Evolutionary conservation across 208 protist species (phyloP), one percentile per base, ranked within the genome.

Genomic region (Trypanosoma lewisi): DNA sequence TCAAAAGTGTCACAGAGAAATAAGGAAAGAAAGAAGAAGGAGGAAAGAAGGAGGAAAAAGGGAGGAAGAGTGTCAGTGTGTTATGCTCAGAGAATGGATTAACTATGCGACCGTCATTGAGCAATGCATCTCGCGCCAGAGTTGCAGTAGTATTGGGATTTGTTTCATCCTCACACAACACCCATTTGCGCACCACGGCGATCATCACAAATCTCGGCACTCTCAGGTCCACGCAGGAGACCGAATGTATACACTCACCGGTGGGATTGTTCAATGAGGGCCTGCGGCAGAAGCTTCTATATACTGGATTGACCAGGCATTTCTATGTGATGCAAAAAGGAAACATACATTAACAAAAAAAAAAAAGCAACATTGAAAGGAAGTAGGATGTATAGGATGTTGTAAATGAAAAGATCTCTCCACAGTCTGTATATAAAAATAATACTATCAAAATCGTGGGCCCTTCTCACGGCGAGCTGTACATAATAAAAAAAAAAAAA

Each of bases 201-300:
- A 11, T 21, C 14, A 25, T 4, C 2, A 49, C 2, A 21, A 8
- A 70, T 84, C 79, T 85, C 19, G 79, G 75, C 73, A 57, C 75
- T 54, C 68, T 69, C 79, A 86, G 80, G 80, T 86, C 72, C 80
- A 78, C 80, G 36, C 70, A 73, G 70, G 78, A 80, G 79, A 85
- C 68, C 64, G 48, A 85, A 41, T 51, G 45, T 53, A 67, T 85
- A 85, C 53, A 80, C 79, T 80, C 79, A 34, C 63, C 52, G 75
- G 79, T 77, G 79, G 79, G 79, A 85, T 85, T 85, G 75, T 85
- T 81, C 79, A 48, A 53, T 79, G 63, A 73, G 73, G 42, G 73
- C 75, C 73, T 66, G 45, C 1, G n/a, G 31, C n/a, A 25, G 3
- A 4, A 48, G 4, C n/a, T n/a, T n/a, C n/a, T n/a, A n/a, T n/a